Conservation (phyloP, 148 eudicot species). For the Rhododendron vialii region DNA sequence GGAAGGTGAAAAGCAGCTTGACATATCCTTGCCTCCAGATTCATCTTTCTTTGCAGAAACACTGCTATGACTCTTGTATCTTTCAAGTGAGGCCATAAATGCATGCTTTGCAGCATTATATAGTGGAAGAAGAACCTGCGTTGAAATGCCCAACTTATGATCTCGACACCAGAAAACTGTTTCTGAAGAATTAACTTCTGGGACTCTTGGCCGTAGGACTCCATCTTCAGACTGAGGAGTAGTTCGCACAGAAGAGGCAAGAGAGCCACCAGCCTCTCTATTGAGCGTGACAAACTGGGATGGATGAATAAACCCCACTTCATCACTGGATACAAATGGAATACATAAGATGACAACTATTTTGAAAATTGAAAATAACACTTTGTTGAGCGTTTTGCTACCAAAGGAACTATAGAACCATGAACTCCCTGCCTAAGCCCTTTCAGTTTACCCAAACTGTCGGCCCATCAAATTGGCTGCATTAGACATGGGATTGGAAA, state of each 20-base stretch:
- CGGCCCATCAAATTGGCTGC: neutral
- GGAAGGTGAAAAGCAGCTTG: constrained; percentile 14
- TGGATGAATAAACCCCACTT: constrained; percentile 86
- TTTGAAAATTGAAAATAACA: neutral
- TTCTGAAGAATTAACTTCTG: constrained; percentile 14
- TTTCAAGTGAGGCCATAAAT: constrained; percentile 47
- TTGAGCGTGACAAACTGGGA: constrained; percentile 54
- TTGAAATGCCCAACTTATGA: constrained; percentile 83
- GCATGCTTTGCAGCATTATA: constrained; percentile 61
- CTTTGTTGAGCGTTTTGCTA: neutral
- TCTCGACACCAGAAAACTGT: constrained; percentile 64
- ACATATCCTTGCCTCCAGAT: constrained; percentile 8
- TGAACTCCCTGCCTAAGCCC: neutral
- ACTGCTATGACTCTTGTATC: constrained; percentile 28
- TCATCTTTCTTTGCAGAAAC: constrained; percentile 11
- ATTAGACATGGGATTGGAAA: neutral
- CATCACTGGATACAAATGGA: constrained; percentile 52
- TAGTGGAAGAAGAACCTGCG: constrained; percentile 49
- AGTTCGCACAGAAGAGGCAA: constrained; percentile 12
- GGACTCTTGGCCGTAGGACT: neutral
- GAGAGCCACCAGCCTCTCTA: constrained; percentile 29
- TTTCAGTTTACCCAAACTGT: neutral
- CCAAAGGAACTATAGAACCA: neutral
- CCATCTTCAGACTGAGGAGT: constrained; percentile 21
- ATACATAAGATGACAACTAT: constrained; percentile 3